Evolutionary conservation across 2,329 filamentous ascomycete genomes (phyloP).

Genomic region (Talaromyces atroroseus): DNA sequence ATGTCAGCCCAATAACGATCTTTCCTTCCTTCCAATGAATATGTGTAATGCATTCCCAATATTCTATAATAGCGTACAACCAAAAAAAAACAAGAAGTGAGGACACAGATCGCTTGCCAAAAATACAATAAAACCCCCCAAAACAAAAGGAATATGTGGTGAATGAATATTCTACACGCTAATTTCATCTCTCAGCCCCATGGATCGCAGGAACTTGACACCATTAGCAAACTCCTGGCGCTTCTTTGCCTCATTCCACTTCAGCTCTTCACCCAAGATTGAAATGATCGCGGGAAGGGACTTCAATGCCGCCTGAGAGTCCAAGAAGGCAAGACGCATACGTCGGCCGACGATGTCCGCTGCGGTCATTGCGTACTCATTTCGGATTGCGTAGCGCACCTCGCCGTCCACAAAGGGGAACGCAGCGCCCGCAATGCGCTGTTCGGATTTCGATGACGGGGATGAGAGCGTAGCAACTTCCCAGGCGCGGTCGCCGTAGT

Average conservation of each 20-base stretch:
- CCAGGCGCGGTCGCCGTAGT: constrained; percentile 91
- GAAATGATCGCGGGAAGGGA: constrained; percentile 80
- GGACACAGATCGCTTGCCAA: neutral
- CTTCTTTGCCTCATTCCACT: constrained; percentile 67
- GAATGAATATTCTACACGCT: neutral
- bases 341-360: constrained; percentile 84
- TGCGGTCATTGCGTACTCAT: constrained; percentile 88
- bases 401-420: constrained; percentile 93
- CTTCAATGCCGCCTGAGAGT: constrained; percentile 83
- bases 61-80: constrained; percentile 3
- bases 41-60: neutral
- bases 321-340: constrained; percentile 81
- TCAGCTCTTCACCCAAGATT: constrained; percentile 77
- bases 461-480: constrained; percentile 74
- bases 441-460: constrained; percentile 74
- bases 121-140: too few species aligned
- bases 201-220: constrained; percentile 53
- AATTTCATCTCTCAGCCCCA: constrained; percentile 41
- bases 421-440: constrained; percentile 72
- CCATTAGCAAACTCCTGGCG: constrained; percentile 74
- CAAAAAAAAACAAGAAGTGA: too few species aligned
- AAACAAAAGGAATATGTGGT: neutral
- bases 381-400: constrained; percentile 76
- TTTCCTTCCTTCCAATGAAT: neutral
- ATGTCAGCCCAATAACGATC: neutral